Evolutionary conservation across 164 flowering plant species (phyloP).

Genomic region (Vitis cinerea): DNA sequence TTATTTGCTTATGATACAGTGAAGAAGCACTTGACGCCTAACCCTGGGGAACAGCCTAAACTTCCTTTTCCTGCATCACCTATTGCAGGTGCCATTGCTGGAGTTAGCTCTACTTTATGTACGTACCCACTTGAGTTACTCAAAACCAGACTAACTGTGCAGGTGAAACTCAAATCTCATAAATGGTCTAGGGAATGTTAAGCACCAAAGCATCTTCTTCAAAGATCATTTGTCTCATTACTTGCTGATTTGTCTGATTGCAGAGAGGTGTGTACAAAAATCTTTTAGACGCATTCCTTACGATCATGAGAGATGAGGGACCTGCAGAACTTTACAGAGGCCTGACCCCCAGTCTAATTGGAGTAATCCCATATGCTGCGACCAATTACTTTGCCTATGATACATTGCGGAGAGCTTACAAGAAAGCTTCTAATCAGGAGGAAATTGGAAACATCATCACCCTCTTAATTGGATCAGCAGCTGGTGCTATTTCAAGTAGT

Average conservation of each 20-base stretch:
- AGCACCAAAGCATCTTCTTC: background rate
- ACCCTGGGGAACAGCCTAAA: conserved; percentile 49
- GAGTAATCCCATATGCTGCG: conserved; percentile 88
- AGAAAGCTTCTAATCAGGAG: conserved; percentile 39
- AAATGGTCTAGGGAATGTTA: background rate
- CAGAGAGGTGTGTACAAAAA: conserved; percentile 71
- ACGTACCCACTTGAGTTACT: conserved; percentile 83
- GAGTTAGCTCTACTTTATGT: conserved; percentile 72
- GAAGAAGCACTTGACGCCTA: conserved; percentile 56
- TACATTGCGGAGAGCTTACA: conserved; percentile 56
- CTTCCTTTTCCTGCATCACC: conserved; percentile 62
- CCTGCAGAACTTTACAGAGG: conserved; percentile 76
- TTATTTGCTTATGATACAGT: conserved; percentile 76
- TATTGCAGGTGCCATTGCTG: conserved; percentile 81
- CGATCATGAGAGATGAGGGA: conserved; percentile 68
- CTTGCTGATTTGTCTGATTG: background rate
- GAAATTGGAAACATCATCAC: conserved; percentile 63
- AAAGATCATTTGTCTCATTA: background rate
- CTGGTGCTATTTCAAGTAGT: conserved; percentile 76
- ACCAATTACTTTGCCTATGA: conserved; percentile 79
- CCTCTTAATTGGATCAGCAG: conserved; percentile 73
- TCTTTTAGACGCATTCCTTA: conserved; percentile 61
- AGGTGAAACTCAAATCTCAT: conserved; percentile 37
- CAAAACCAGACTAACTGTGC: conserved; percentile 74
- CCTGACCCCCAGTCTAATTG: conserved; percentile 76